phyloP scores from a whole-genome alignment of 306 rosid genomes.

The Acacia crassicarpa region DNA sequence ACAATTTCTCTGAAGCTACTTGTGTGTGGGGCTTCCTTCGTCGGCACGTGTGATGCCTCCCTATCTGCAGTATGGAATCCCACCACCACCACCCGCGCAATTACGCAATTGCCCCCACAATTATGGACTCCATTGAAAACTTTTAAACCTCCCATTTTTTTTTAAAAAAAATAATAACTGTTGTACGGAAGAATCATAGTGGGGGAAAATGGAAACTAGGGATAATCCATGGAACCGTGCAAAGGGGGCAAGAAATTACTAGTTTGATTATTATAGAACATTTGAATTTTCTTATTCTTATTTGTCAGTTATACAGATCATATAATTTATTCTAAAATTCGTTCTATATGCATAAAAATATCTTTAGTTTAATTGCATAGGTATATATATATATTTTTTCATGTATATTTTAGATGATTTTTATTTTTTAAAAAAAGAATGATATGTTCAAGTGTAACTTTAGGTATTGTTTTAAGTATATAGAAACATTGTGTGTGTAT shows the following conservation, averaged over 20 bases:
- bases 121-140: background rate
- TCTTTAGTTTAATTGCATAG: no score
- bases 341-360: background rate
- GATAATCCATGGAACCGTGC: background rate
- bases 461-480: slow-evolving; percentile 35
- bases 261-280: background rate
- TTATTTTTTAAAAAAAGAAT: no score
- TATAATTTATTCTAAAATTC: background rate
- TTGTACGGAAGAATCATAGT: background rate
- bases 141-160: background rate
- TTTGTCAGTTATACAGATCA: background rate
- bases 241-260: background rate
- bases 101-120: background rate
- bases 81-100: background rate
- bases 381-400: background rate
- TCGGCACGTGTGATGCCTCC: slow-evolving; percentile 45
- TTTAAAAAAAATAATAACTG: background rate
- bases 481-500: slow-evolving; percentile 57
- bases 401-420: no score
- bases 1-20: background rate
- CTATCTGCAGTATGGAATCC: background rate
- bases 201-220: background rate
- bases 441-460: background rate
- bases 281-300: background rate
- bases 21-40: background rate